phyloP scores from a whole-genome alignment of 441 rosid species.

The Gossypium aridum region DNA sequence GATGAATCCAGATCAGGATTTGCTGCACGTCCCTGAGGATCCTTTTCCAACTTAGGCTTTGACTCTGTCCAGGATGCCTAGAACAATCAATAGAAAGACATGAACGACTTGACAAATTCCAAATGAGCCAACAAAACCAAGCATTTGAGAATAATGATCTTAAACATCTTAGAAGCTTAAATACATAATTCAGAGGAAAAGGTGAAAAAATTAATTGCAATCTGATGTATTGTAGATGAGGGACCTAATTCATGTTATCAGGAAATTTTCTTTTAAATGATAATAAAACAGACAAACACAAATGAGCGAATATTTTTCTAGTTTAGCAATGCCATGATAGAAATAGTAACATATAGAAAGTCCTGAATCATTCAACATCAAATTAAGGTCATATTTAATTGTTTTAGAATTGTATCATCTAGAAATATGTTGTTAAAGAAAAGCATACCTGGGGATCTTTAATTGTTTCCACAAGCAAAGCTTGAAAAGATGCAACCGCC shows the following conservation, averaged over 20 bases:
- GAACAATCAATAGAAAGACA: conserved; percentile 7
- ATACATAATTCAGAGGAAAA: neutral
- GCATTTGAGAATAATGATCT: neutral
- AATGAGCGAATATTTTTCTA: neutral
- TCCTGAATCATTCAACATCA: neutral
- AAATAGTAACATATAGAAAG: neutral
- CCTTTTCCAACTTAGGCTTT: conserved; percentile 82
- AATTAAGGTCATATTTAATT: neutral
- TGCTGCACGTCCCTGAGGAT: conserved; percentile 86
- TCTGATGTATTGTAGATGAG: neutral
- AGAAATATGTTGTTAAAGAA: conserved; percentile 3
- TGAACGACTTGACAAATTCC: neutral
- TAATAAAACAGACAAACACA: neutral
- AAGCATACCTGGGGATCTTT: conserved; percentile 81
- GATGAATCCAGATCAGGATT: conserved; percentile 74
- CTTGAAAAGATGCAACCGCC: conserved; percentile 82
- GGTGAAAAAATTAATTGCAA: neutral
- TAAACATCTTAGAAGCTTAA: neutral
- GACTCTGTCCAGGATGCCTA: conserved; percentile 98
- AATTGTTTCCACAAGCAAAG: conserved; percentile 87
- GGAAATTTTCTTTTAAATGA: neutral
- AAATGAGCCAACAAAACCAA: neutral
- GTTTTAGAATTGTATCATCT: neutral
- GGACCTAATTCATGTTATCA: neutral
- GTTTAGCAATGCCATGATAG: neutral